Percentiles rank a stretch among this genome's conserved stretches.
Conservation (phyloP, 164 flowering plant genomes). For the Vitis amurensis region DNA sequence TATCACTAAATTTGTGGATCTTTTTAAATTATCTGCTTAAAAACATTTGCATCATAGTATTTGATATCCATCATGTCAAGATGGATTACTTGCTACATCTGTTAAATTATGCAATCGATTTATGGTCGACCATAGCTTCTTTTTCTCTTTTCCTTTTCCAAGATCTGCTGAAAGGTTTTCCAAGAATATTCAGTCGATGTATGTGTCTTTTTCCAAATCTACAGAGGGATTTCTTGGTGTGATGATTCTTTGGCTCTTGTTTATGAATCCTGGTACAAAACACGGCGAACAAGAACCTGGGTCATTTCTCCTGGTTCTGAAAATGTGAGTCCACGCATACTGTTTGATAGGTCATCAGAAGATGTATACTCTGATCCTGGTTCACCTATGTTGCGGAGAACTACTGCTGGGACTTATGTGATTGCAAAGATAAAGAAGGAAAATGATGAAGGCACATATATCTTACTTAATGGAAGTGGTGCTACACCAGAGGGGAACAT, state of each 20-base stretch:
- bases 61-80: not conserved
- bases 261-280: conserved; percentile 97
- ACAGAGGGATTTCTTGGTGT: conserved; percentile 94
- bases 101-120: not conserved
- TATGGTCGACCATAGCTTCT: not conserved
- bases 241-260: conserved; percentile 91
- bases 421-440: conserved; percentile 85
- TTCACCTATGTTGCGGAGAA: conserved; percentile 90
- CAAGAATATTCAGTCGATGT: not conserved
- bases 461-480: conserved; percentile 89
- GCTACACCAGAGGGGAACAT: conserved; percentile 97
- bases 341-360: conserved; percentile 96
- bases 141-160: not conserved
- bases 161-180: not conserved
- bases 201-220: conserved; percentile 1
- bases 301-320: conserved; percentile 75
- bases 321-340: conserved; percentile 65
- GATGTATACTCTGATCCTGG: conserved; percentile 99
- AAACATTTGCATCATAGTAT: not conserved
- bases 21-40: not conserved
- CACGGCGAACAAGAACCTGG: conserved; percentile 87
- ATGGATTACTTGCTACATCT: not conserved
- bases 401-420: conserved; percentile 75
- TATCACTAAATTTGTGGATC: too few species aligned
- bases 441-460: conserved; percentile 59